Base-by-base conservation (phyloP, 257 asterid genomes). In the Nicotiana paniculata region DNA sequence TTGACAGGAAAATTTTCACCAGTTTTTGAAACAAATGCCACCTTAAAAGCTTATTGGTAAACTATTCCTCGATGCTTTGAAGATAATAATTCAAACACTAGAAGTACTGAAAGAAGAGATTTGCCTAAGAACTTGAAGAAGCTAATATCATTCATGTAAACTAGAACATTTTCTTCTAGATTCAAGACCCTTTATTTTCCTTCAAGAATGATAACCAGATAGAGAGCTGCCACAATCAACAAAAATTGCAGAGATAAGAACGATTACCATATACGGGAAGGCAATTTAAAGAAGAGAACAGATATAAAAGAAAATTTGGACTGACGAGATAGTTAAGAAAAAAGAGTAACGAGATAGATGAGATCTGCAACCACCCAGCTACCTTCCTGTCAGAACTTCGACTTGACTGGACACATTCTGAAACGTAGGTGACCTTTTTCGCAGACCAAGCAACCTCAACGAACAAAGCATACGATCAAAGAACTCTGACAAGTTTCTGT, bases 361-460 rank as follows among this genome's bases (percentile, higher is more conserved):
- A 48, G 43, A 61, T 75, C 9, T 12, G 28, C 30, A 74, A 59
- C 66, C 43, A 15, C 16, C 4, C 59, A 63, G 61, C 81, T 86
- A 92, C 98, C 97, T 91, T 89, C 94, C 95, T 9, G 94, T 85
- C 81, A 92, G 83, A 37, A 88, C 86, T 83, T 90, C 90, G 79
- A 95, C 92, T 85, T 90, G 98, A 65, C 82, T 84, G 86, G 91
- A 86, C 75, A 93, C 85, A 43, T 90, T 91, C 72, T 81, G 84
- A 84, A 95, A 91, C 37, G 85, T 88, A 32, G 95, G 89, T 24
- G 85, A 77, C 89, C 59, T 90, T 76, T 92, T 91, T 51, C 89
- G 89, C 33, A 93, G 87, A 81, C 83, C 58, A 55, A 95, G 92
- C 89, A 95, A 77, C 88, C 98, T 88, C 88, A 91, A 35, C 16